phyloP scores from a whole-genome alignment of 2,329 filamentous ascomycete genomes.

The Scopulariopsis brevicaulis region DNA sequence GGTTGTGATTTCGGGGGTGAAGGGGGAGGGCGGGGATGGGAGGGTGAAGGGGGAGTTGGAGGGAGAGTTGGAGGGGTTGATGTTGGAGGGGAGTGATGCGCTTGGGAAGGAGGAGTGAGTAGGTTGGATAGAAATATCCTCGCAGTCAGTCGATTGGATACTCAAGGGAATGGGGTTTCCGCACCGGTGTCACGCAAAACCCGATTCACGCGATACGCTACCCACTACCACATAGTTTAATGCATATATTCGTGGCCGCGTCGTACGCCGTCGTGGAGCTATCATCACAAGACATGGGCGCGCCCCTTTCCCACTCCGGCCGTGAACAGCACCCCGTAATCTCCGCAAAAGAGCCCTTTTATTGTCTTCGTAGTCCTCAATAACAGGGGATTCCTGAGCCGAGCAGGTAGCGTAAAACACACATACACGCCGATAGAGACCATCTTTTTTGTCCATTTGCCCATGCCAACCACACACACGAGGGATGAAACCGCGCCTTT shows the following conservation, averaged over 20 bases:
- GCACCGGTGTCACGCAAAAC: not conserved
- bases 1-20: slow-evolving; percentile 43
- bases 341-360: not conserved
- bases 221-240: not conserved
- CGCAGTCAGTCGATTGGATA: too few species aligned
- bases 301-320: not conserved
- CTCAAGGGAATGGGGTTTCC: too few species aligned
- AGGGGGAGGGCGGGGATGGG: slow-evolving; percentile 19
- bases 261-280: slow-evolving; percentile 2
- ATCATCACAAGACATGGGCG: not conserved
- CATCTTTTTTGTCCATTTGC: slow-evolving; percentile 1
- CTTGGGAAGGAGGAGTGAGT: not conserved
- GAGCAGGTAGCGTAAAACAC: not conserved
- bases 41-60: slow-evolving; percentile 32
- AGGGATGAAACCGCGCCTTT: slow-evolving; percentile 2
- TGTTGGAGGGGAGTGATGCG: slow-evolving; percentile 32
- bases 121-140: not conserved
- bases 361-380: not conserved
- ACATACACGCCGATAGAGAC: not conserved
- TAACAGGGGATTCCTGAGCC: not conserved
- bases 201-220: too few species aligned
- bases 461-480: not conserved
- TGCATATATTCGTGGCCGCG: slow-evolving; percentile 5
- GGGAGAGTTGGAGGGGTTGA: slow-evolving; percentile 31
- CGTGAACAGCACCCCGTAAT: not conserved